phyloP scores from a whole-genome alignment of 768 basidiomycete species.

The Russula olivacea region DNA sequence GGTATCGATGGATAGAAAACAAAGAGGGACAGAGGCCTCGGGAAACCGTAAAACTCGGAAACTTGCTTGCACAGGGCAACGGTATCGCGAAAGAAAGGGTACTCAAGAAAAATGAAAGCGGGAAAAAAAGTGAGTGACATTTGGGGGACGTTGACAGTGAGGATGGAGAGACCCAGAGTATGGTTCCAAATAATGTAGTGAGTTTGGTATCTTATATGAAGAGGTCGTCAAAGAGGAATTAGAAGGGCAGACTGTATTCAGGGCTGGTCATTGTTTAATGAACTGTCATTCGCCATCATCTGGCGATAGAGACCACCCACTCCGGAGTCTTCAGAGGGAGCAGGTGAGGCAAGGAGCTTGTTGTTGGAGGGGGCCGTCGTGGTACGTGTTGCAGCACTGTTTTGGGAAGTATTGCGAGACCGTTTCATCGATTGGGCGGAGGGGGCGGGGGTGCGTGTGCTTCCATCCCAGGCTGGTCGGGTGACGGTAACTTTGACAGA shows the following conservation, averaged over 20 bases:
- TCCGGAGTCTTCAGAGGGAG: slow-evolving; percentile 75
- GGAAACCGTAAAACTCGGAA: slow-evolving; percentile 7
- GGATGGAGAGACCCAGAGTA: slow-evolving; percentile 25
- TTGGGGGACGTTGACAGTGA: slow-evolving; percentile 26
- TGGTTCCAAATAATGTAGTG: slow-evolving; percentile 26
- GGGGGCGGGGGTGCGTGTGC: slow-evolving; percentile 39
- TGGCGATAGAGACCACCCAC: slow-evolving; percentile 73
- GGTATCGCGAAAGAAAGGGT: slow-evolving; percentile 26
- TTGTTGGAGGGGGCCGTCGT: slow-evolving; percentile 36
- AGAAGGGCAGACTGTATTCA: slow-evolving; percentile 25
- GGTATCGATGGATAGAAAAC: slow-evolving; percentile 13
- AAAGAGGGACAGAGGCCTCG: not conserved
- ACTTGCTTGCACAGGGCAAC: slow-evolving; percentile 18
- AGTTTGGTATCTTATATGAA: slow-evolving; percentile 21
- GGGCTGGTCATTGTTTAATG: slow-evolving; percentile 39
- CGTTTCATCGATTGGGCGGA: slow-evolving; percentile 46
- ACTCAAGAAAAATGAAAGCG: slow-evolving; percentile 18
- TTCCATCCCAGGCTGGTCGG: slow-evolving; percentile 64
- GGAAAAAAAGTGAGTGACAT: slow-evolving; percentile 11
- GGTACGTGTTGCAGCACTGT: slow-evolving; percentile 48
- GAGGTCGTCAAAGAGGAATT: slow-evolving; percentile 23
- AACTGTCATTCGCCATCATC: slow-evolving; percentile 70
- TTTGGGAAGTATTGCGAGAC: slow-evolving; percentile 66
- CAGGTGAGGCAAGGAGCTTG: slow-evolving; percentile 58
- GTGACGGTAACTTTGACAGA: slow-evolving; percentile 67